Evolutionary conservation across 192 early-diverging fungal species (phyloP), one percentile per base, ranked within the genome.

Genomic region (Entomortierella beljakovae): DNA sequence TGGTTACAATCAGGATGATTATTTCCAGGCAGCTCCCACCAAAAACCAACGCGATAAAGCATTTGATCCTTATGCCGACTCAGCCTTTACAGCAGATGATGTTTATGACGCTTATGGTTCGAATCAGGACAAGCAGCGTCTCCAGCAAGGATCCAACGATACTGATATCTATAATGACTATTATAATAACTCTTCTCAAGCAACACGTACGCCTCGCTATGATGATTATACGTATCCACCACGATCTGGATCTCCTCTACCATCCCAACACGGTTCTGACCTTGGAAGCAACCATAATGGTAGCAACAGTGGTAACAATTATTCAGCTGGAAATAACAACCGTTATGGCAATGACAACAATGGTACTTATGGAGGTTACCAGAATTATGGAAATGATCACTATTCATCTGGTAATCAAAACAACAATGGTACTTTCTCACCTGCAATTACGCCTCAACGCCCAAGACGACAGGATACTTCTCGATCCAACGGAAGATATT

Each of bases 231-330:
- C 31, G 9, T 10, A 18, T 18, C 57, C 48, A 10, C 53, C 55
- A 15, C 55, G 70, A 25, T 50, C 61, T n/a, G 70, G 54, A 20
- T 72, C 70, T 8, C 70, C 69, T 9, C 32, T 70, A 49, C 69
- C 70, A 10, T 72, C 70, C 2, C 70, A 72, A 43, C 70, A 72
- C 59, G 70, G 70, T 3, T 72, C 70, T 1, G 70, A 72, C 33
- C 31, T 72, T 1, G 70, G 64, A 15, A 72, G 61, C 42, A 64
- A 49, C 52, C 55, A 58, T 22, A 61, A 70, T 52, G 34, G 68
- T 20, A 70, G 33, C 46, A 61, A 35, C 18, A 52, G 59, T 1
- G 25, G 33, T 9, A 32, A 32, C 29, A 52, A 59, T 43, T 43
- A 26, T 61, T 6, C 23, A 16, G 43, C 42, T 46, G 51, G 51